These are phyloP conservation scores for Aureobasidium sp. DNA, from an alignment of 2,329 filamentous ascomycete species.

Conservation along the genomic window DNA sequence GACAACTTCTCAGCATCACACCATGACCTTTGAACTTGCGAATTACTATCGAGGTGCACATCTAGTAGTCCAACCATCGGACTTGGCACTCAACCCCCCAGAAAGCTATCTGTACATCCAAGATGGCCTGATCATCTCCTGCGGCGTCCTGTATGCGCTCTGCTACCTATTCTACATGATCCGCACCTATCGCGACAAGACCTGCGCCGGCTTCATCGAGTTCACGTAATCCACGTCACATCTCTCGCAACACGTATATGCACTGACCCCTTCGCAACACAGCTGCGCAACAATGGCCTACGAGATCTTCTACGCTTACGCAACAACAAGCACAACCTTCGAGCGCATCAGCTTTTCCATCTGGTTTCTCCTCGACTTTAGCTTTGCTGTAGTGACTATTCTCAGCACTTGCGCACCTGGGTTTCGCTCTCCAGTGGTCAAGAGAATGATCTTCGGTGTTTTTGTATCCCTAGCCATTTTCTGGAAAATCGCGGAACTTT, in stretches of 20 bases:
- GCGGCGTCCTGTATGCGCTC: slow-evolving; percentile 34
- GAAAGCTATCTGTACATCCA: slow-evolving; percentile 36
- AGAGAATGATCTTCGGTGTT: slow-evolving; percentile 25
- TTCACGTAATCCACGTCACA: slow-evolving; percentile 18
- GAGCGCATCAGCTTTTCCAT: slow-evolving; percentile 32
- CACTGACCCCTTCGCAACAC: not conserved
- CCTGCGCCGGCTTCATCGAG: slow-evolving; percentile 28
- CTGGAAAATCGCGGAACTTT: slow-evolving; percentile 27
- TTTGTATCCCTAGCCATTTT: slow-evolving; percentile 27
- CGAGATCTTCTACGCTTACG: slow-evolving; percentile 35
- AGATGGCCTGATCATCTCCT: slow-evolving; percentile 35
- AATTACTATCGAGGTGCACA: slow-evolving; percentile 36
- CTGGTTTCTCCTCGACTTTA: slow-evolving; percentile 33
- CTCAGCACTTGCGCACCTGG: slow-evolving; percentile 24
- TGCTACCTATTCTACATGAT: slow-evolving; percentile 37
- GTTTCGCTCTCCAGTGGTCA: slow-evolving; percentile 22
- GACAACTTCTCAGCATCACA: not conserved
- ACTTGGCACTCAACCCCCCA: slow-evolving; percentile 34
- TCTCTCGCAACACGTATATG: not conserved
- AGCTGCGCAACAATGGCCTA: slow-evolving; percentile 31
- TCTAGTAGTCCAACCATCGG: slow-evolving; percentile 46
- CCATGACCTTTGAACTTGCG: slow-evolving; percentile 29
- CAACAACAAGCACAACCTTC: slow-evolving; percentile 30
- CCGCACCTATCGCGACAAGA: slow-evolving; percentile 32
- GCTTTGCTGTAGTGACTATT: slow-evolving; percentile 31